phyloP scores from a whole-genome alignment of 768 basidiomycete species.

The Leucosporidium scottii region DNA sequence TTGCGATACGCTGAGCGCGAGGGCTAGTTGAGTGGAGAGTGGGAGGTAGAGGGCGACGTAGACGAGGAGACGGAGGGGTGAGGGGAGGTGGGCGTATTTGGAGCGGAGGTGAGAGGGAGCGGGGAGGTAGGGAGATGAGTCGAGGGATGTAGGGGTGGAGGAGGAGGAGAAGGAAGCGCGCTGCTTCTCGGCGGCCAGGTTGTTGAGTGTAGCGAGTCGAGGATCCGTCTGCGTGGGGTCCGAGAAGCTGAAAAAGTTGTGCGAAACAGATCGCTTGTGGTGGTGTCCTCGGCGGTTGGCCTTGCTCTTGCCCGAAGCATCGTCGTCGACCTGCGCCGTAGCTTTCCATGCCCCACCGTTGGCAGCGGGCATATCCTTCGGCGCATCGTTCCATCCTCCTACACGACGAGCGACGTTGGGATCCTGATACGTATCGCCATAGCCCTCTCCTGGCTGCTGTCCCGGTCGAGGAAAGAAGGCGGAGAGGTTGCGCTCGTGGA shows the following conservation, averaged over 20 bases:
- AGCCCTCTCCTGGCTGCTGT: constrained; percentile 14
- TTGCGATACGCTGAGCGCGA: constrained; percentile 34
- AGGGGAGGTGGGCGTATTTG: constrained; percentile 26
- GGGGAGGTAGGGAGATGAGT: constrained; percentile 16
- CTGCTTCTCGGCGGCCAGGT: constrained; percentile 4
- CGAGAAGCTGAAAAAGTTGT: constrained; percentile 35
- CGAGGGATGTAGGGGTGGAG: constrained; percentile 9
- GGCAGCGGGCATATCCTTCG: constrained; percentile 14
- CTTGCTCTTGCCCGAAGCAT: neutral
- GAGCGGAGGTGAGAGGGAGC: constrained; percentile 17
- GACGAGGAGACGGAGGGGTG: constrained; percentile 20
- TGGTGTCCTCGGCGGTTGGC: constrained; percentile 34
- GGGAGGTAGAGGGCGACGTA: constrained; percentile 23
- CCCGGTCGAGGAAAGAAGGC: constrained; percentile 39
- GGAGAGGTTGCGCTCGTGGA: constrained; percentile 37
- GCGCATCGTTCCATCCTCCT: constrained; percentile 5
- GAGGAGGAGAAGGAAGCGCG: too few species aligned
- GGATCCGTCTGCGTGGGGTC: constrained; percentile 5
- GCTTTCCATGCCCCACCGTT: constrained; percentile 4
- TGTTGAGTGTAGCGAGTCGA: constrained; percentile 1
- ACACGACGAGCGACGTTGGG: neutral
- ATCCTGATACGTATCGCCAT: constrained; percentile 21
- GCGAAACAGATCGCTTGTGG: constrained; percentile 37
- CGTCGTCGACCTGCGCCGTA: neutral
- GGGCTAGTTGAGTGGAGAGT: constrained; percentile 5